phyloP scores from a whole-genome alignment of 139 green algal genomes.

The Micromonas pusilla region DNA sequence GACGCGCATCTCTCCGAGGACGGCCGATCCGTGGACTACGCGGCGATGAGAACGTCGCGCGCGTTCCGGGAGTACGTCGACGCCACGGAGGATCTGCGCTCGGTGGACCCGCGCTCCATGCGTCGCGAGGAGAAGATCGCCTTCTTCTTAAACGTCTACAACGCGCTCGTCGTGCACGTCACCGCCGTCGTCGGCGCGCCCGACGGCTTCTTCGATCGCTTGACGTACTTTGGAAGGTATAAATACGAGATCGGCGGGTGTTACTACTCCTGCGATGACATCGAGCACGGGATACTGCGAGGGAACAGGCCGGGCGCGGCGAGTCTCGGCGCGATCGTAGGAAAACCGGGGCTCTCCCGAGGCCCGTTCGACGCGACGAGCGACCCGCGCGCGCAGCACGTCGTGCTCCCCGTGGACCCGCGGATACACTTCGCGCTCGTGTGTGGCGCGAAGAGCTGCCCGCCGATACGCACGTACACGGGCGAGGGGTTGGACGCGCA shows the following conservation, averaged over 20 bases:
- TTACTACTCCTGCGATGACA: conserved; percentile 35
- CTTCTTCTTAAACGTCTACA: conserved; percentile 48
- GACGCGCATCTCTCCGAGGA: conserved; percentile 7
- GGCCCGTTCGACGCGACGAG: conserved; percentile 27
- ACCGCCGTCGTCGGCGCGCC: conserved; percentile 36
- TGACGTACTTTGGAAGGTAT: conserved; percentile 35
- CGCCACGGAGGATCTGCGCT: conserved; percentile 26
- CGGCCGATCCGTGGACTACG: conserved; percentile 37
- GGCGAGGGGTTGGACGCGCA: background rate
- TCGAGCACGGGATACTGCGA: conserved; percentile 42
- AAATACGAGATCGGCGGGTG: conserved; percentile 34
- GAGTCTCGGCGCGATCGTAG: background rate
- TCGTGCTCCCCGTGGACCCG: conserved; percentile 39
- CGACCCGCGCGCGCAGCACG: conserved; percentile 13
- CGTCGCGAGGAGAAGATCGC: conserved; percentile 32
- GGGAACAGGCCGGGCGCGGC: conserved; percentile 27
- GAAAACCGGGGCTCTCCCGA: conserved; percentile 28
- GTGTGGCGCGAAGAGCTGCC: conserved; percentile 33
- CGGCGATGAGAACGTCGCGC: conserved; percentile 21
- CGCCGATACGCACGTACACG: conserved; percentile 31
- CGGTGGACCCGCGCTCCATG: conserved; percentile 18
- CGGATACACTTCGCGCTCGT: conserved; percentile 43
- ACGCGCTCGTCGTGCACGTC: conserved; percentile 38
- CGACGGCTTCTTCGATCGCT: conserved; percentile 28
- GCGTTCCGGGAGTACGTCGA: conserved; percentile 33